Conservation (phyloP, 2,329 filamentous ascomycete species). For the Microdochium nivale region DNA sequence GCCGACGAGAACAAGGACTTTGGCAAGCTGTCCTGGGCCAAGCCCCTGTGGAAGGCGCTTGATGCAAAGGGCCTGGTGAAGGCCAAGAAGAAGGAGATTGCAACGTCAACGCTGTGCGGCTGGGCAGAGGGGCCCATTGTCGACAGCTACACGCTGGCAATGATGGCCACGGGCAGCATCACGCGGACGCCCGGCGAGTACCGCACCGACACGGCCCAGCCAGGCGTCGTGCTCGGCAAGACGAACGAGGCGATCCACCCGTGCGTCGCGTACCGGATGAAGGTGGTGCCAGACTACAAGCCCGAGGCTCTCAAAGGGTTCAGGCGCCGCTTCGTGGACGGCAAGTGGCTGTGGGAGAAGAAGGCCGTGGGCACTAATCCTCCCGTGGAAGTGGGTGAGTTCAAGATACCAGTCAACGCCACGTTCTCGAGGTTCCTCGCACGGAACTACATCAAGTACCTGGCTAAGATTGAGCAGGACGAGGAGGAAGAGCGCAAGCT, state of each 20-base stretch:
- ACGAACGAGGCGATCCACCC: background rate
- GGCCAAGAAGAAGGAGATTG: background rate
- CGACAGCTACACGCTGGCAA: background rate
- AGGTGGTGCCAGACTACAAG: background rate
- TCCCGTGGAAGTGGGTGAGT: background rate
- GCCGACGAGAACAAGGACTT: background rate
- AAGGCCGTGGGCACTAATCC: background rate
- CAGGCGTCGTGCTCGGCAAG: background rate
- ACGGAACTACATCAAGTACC: background rate
- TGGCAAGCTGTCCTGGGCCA: background rate
- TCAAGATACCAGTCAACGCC: background rate
- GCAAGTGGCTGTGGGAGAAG: background rate
- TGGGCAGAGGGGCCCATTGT: background rate
- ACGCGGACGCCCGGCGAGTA: background rate
- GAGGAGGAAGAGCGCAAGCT: background rate
- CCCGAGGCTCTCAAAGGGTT: background rate
- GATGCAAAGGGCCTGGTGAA: background rate
- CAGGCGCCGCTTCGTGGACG: background rate
- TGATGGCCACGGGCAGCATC: background rate
- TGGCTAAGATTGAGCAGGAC: background rate
- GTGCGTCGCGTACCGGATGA: background rate
- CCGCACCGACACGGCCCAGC: background rate
- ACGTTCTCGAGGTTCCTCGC: background rate
- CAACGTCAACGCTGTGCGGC: background rate
- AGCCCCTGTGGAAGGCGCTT: background rate